Evolutionary conservation across 768 basidiomycete genomes (phyloP), one percentile per base, ranked within the genome.

Genomic region (Crassisporium funariophilum): DNA sequence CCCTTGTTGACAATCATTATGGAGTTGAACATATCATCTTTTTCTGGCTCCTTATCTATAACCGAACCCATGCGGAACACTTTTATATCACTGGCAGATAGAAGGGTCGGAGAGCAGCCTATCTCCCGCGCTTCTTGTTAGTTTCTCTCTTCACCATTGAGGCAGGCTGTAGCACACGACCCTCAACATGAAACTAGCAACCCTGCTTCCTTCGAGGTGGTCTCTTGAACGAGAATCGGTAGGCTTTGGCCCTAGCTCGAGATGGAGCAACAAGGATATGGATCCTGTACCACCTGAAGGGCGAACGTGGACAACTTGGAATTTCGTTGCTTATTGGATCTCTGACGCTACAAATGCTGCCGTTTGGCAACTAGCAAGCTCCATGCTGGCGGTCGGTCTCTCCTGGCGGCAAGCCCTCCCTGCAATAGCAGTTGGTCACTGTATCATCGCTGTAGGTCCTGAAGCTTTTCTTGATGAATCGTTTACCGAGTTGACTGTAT

Each of bases 261-360:
- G 73, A 61, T 87, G 84, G 84, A 76, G 74, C 52, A 90, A 90
- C 64, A 77, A 77, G 53, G 88, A 88, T 58, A 87, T 88, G 82
- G 87, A 88, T 52, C 86, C 86, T 4, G 84, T 88, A 9, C 82
- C 83, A 31, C 74, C 66, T 0, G 63, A 79, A 19, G 52, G 71
- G 33, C 67, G 86, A 49, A 88, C 84, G 2, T 90, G 88, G 88
- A 71, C 74, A 20, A 78, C 79, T 15, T 78, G 77, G 75, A 81
- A 83, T 62, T 90, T 80, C 52, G 63, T 85, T 37, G 74, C 78
- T 10, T 87, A 86, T 52, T 82, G 78, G 81, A 57, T 80, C 31
- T 77, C 78, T 1, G 80, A 77, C 35, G 74, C 78, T 10, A 70
- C 74, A 29, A 70, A 74, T 47, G 67, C 66, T 41, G 72, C 74